Base-by-base conservation (phyloP, 306 rosid species). In the Prunus campanulata region DNA sequence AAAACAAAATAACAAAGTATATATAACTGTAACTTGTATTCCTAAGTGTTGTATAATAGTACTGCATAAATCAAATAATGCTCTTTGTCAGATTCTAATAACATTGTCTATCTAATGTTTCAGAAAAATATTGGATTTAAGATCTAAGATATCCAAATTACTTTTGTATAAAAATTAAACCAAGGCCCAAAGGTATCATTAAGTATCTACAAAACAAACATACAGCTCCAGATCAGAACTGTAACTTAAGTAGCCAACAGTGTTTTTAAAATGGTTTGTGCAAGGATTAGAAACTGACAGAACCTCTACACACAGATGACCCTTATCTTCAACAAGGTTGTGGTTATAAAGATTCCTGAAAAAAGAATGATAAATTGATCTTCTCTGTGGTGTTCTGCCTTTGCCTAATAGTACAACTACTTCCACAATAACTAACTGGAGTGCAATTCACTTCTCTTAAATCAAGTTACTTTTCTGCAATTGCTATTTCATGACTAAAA, bases 381-480 rank as follows among this genome's bases (percentile, higher is more conserved):
- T 20, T 35, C 16, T 16, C 24, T 22, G 49, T 30, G 44, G 8
- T 39, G 13, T 56, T 55, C 52, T 14, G 50, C n/a, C 75, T 68
- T 24, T 68, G 57, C 39, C 16, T 13, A 68, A 7, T 1, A 18
- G 59, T 16, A 54, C 32, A 70, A n/a, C 35, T 4, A 54, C 8
- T 35, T 24, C 22, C 35, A 14, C 15, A 12, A 35, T 54, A 71
- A 39, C 10, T n/a, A 32, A n/a, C 7, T 24, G 32, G 50, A 30
- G 12, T 30, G 30, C 74, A 71, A 71, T 54, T 22, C 35, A 13
- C 66, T 19, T 6, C 51, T 30, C 19, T 16, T 1, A 9, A 55
- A 55, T 59, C 75, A 71, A 56, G 67, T 42, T 56, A 20, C 52
- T 57, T 72, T 72, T 57, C 20, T 14, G 11, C 44, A 57, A 22